Evolutionary conservation across 371 early-diverging fungal species (phyloP).

Genomic region (Gilbertella persicaria): DNA sequence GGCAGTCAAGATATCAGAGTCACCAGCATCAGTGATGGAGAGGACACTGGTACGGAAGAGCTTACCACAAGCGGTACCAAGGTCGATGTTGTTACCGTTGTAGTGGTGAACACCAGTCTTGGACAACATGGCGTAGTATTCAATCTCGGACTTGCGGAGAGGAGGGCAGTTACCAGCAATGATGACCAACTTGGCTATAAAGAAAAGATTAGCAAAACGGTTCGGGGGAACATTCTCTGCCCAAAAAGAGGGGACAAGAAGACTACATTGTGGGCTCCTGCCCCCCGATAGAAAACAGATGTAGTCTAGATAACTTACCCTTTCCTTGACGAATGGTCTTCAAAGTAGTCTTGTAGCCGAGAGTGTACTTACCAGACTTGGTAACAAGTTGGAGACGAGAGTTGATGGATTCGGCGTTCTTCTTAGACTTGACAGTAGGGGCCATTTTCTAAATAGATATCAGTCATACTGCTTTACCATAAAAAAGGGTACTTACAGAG

Average conservation of each 20-base stretch:
- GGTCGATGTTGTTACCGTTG: slow-evolving; percentile 96
- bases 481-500: slow-evolving; percentile 6
- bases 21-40: slow-evolving; percentile 98
- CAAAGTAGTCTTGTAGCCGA: slow-evolving; percentile 98
- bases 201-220: slow-evolving; percentile 11
- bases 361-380: slow-evolving; percentile 97
- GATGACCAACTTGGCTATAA: slow-evolving; percentile 94
- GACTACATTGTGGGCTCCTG: slow-evolving; percentile 21
- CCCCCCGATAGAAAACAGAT: slow-evolving; percentile 13
- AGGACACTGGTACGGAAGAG: slow-evolving; percentile 91
- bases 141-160: slow-evolving; percentile 98
- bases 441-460: too few relatives aligned
- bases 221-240: slow-evolving; percentile 48
- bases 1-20: slow-evolving; percentile 70
- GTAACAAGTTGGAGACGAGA: slow-evolving; percentile 97
- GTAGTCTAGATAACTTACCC: slow-evolving; percentile 58
- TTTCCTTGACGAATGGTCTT: slow-evolving; percentile 96
- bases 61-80: slow-evolving; percentile 99
- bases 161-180: slow-evolving; percentile 98
- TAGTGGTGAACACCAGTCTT: slow-evolving; percentile 99
- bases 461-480: too few relatives aligned
- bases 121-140: slow-evolving; percentile 99
- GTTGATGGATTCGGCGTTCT: slow-evolving; percentile 94
- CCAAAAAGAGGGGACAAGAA: slow-evolving; percentile 21
- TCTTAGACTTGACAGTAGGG: slow-evolving; percentile 69